Percentiles rank a stretch among this genome's conserved stretches.
These are phyloP conservation scores for Candida michaelii DNA, from an alignment of 805 yeast genomes.

Conservation along the genomic window DNA sequence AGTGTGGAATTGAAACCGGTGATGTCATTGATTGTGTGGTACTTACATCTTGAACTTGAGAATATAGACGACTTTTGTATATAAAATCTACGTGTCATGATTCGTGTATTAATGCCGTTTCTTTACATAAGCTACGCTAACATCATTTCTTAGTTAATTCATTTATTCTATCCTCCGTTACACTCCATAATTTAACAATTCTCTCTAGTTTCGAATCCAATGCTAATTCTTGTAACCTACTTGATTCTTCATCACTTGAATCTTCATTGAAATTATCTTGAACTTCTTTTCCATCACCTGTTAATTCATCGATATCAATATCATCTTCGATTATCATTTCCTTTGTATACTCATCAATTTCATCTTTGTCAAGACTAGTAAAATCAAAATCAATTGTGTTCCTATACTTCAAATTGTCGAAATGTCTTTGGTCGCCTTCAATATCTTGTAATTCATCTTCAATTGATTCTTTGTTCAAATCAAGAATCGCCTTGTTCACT, in stretches of 20 bases:
- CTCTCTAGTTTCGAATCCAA: slow-evolving; percentile 49
- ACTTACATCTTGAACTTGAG: too few species aligned
- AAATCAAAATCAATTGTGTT: slow-evolving; percentile 8
- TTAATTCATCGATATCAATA: slow-evolving; percentile 3
- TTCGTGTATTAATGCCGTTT: not conserved
- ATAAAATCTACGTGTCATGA: not conserved
- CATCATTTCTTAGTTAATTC: slow-evolving; percentile 19
- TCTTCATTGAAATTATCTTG: slow-evolving; percentile 15
- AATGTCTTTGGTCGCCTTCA: slow-evolving; percentile 17
- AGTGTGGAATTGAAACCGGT: slow-evolving; percentile 43
- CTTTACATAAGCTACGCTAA: too few species aligned
- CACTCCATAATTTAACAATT: slow-evolving; percentile 59
- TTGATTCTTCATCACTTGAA: slow-evolving; percentile 22
- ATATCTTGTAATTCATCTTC: slow-evolving; percentile 22
- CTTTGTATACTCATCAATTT: slow-evolving; percentile 9
- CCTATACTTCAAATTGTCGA: slow-evolving; percentile 12
- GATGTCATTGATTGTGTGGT: slow-evolving; percentile 36
- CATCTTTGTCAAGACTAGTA: slow-evolving; percentile 12
- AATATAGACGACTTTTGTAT: too few species aligned
- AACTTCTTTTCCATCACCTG: slow-evolving; percentile 7
- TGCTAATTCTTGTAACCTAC: slow-evolving; percentile 21
- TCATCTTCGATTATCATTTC: slow-evolving; percentile 2
- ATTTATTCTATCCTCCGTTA: slow-evolving; percentile 57
- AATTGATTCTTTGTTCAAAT: slow-evolving; percentile 22
- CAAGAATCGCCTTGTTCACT: slow-evolving; percentile 66